phyloP scores from a whole-genome alignment of 1,284 basidiomycete genomes.

The Mycena citricolor region DNA sequence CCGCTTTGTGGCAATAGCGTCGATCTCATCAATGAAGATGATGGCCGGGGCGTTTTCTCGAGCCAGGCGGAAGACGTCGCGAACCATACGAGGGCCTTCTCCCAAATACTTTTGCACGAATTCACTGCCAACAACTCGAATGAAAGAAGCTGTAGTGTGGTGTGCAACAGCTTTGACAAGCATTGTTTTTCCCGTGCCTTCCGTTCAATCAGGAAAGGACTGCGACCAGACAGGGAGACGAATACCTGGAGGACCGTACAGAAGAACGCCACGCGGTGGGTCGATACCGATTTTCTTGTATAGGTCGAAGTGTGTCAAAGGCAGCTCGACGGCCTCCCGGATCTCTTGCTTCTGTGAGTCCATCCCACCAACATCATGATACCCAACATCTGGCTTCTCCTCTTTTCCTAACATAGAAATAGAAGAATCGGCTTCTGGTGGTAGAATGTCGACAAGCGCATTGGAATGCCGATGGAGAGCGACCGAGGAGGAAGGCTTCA shows the following conservation, averaged over 20 bases:
- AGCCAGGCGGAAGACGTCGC: conserved; percentile 97
- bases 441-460: conserved; percentile 96
- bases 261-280: conserved; percentile 90
- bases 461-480: conserved; percentile 99
- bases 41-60: conserved; percentile 97
- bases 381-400: conserved; percentile 91
- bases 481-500: conserved; percentile 96
- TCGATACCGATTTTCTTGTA: conserved; percentile 99
- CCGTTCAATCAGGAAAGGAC: conserved; percentile 2
- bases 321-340: conserved; percentile 96
- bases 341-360: conserved; percentile 99
- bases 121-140: conserved; percentile 97
- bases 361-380: conserved; percentile 94
- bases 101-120: conserved; percentile 99
- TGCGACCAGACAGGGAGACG: background rate
- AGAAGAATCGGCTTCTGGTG: conserved; percentile 97
- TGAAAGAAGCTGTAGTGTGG: conserved; percentile 96
- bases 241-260: conserved; percentile 89
- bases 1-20: conserved; percentile 99
- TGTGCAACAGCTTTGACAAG: conserved; percentile 98
- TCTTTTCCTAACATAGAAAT: conserved; percentile 93
- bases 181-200: conserved; percentile 99
- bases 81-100: conserved; percentile 99
- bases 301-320: conserved; percentile 96
- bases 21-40: conserved; percentile 99